These are phyloP conservation scores for Epicoccum sorghinum DNA, from an alignment of 2,329 filamentous ascomycete genomes.

Conservation along the genomic window DNA sequence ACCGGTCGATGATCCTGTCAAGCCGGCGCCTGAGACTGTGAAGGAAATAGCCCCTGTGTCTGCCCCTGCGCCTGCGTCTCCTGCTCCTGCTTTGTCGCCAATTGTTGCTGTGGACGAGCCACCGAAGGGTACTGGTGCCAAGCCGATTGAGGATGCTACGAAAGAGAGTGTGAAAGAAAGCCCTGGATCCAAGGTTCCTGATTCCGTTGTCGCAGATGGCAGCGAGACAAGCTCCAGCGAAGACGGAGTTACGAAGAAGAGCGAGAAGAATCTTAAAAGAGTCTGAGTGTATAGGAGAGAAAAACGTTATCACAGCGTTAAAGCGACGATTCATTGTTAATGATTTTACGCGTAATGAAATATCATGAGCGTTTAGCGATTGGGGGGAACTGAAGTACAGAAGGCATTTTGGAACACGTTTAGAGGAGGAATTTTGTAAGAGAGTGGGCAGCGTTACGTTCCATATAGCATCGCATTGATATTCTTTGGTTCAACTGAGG, in stretches of 20 bases:
- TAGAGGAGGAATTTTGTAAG: too few relatives aligned
- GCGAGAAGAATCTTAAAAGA: constrained; percentile 3
- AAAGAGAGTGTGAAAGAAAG: background rate
- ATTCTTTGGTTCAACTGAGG: too few relatives aligned
- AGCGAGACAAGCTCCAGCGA: constrained; percentile 1
- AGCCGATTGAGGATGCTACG: background rate
- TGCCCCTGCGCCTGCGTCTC: background rate
- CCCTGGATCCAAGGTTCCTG: background rate
- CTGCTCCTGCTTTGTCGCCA: background rate
- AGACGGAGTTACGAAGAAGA: constrained; percentile 4
- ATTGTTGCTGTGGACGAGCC: constrained; percentile 6
- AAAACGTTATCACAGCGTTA: background rate
- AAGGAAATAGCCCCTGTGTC: background rate
- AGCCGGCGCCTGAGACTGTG: background rate
- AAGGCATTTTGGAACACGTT: too few relatives aligned
- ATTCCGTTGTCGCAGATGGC: background rate
- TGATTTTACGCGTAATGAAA: background rate
- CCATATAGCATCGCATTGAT: too few relatives aligned
- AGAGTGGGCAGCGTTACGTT: too few relatives aligned
- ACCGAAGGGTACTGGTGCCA: background rate
- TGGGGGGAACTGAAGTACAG: too few relatives aligned
- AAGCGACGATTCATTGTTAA: background rate
- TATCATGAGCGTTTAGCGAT: background rate
- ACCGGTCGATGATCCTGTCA: background rate
- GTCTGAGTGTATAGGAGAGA: background rate